Evolutionary conservation across 305 asterid species (phyloP).

Genomic region (Fraxinus floribunda): DNA sequence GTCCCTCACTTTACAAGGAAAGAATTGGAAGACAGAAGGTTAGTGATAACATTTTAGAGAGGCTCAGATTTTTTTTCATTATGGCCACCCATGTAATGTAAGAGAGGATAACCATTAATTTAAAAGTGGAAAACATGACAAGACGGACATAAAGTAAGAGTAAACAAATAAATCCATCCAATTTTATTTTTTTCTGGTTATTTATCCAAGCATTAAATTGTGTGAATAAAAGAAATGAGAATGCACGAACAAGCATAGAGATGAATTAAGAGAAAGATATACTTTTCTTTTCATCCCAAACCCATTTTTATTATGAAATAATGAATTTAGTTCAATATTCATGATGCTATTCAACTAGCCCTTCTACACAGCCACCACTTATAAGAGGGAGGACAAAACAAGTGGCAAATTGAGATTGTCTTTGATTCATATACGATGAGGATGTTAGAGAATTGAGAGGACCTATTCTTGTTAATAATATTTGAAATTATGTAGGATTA

Average conservation of each 20-base stretch:
- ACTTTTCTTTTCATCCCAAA: neutral
- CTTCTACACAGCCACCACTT: neutral
- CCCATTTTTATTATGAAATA: neutral
- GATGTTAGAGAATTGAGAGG: neutral
- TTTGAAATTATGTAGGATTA: neutral
- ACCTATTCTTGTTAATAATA: neutral
- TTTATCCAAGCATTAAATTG: neutral
- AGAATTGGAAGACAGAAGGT: slow-evolving; percentile 35
- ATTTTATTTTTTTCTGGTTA: neutral
- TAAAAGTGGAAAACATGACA: slow-evolving; percentile 49
- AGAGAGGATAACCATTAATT: slow-evolving; percentile 32
- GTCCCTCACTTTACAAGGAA: slow-evolving; percentile 58
- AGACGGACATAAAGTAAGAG: slow-evolving; percentile 48
- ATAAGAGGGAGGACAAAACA: neutral
- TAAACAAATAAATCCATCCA: neutral
- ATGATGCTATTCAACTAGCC: neutral
- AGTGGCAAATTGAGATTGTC: neutral
- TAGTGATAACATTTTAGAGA: slow-evolving; percentile 32
- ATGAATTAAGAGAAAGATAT: neutral
- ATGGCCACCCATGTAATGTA: slow-evolving; percentile 36
- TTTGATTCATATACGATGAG: neutral
- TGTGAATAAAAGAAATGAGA: neutral
- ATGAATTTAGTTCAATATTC: neutral
- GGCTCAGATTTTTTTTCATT: slow-evolving; percentile 25
- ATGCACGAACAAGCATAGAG: neutral